Conservation (phyloP, 2,329 filamentous ascomycete species). For the Sarocladium oryzae region DNA sequence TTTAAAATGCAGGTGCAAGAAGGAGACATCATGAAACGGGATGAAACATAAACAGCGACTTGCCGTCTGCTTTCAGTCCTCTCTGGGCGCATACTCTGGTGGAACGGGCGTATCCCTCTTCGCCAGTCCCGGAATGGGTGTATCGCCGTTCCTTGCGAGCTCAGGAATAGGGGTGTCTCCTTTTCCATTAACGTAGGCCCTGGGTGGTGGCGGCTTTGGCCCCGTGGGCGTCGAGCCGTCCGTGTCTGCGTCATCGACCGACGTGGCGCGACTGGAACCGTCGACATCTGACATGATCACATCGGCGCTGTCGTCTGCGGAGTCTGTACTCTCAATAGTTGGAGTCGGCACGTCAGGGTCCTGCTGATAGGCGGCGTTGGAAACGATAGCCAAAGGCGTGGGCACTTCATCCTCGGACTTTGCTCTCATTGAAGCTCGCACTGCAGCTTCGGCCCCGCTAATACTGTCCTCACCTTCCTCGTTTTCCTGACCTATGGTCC, state of each 20-base stretch:
- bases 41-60: no score
- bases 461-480: conserved; percentile 36
- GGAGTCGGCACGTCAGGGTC: conserved; percentile 30
- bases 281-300: conserved; percentile 43
- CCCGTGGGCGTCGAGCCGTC: conserved; percentile 35
- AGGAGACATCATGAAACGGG: no score
- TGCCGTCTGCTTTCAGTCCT: background rate
- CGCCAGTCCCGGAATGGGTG: conserved; percentile 2
- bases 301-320: conserved; percentile 26
- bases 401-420: conserved; percentile 13
- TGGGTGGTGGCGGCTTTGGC: conserved; percentile 5
- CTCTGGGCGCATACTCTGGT: background rate
- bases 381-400: conserved; percentile 14
- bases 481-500: conserved; percentile 54
- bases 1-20: no score
- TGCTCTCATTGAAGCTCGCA: conserved; percentile 24
- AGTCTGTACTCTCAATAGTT: conserved; percentile 32
- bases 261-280: conserved; percentile 28
- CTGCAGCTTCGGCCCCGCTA: conserved; percentile 35
- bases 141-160: conserved; percentile 12
- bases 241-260: conserved; percentile 27
- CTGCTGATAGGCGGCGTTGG: conserved; percentile 11
- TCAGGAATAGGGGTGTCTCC: conserved; percentile 20
- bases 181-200: background rate
- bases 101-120: conserved; percentile 10